phyloP scores from a whole-genome alignment of 495 filamentous ascomycete species.

The Daldinia childiae region DNA sequence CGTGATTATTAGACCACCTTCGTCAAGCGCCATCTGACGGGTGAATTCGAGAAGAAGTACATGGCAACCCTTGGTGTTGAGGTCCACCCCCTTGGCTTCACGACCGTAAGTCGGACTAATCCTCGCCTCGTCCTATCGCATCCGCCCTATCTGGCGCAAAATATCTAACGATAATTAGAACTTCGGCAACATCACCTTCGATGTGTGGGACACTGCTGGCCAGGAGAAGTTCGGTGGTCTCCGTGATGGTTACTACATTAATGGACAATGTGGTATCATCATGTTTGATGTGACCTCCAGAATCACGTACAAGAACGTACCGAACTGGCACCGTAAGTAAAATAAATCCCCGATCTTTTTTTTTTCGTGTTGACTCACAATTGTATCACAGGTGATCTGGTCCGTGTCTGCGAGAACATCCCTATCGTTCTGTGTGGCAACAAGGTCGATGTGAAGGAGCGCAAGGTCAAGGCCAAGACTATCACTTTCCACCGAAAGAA shows the following conservation, averaged over 20 bases:
- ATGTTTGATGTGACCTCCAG: conserved; percentile 99
- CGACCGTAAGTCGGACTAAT: conserved; percentile 75
- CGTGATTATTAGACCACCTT: conserved; percentile 84
- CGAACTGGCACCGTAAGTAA: conserved; percentile 99
- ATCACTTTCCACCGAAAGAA: conserved; percentile 99
- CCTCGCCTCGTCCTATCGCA: conserved; percentile 25
- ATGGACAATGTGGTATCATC: conserved; percentile 99
- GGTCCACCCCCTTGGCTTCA: conserved; percentile 94
- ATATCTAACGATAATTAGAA: conserved; percentile 69
- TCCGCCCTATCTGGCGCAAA: conserved; percentile 22
- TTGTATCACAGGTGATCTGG: conserved; percentile 83
- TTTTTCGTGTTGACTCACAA: conserved; percentile 9
- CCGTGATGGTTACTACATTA: conserved; percentile 99
- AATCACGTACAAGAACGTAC: conserved; percentile 99
- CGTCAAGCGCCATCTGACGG: conserved; percentile 99
- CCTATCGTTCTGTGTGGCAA: conserved; percentile 98
- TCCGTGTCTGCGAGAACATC: conserved; percentile 99
- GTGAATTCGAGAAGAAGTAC: conserved; percentile 99
- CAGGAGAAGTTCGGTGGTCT: conserved; percentile 99
- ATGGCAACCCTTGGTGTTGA: conserved; percentile 99
- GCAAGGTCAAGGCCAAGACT: conserved; percentile 99
- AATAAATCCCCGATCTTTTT: background rate
- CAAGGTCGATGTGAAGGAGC: conserved; percentile 99
- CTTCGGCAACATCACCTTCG: conserved; percentile 96
- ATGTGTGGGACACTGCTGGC: conserved; percentile 99